phyloP scores from a whole-genome alignment of 257 asterid species.

The Gentiana macrophylla region DNA sequence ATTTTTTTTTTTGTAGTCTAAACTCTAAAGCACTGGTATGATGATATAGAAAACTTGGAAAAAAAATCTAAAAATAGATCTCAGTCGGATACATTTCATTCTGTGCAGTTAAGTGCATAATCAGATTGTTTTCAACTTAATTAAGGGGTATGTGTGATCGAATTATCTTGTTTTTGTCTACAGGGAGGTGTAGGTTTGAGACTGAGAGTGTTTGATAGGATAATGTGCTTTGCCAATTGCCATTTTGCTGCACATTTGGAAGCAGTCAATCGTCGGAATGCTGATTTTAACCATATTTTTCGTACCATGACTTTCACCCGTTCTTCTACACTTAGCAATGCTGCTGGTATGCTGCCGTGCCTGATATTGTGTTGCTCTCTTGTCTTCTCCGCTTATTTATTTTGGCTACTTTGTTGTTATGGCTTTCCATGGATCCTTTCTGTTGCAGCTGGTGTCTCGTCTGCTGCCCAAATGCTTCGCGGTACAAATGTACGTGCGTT shows the following conservation, averaged over 20 bases:
- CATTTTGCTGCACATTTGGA: conserved; percentile 98
- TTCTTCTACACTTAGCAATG: conserved; percentile 44
- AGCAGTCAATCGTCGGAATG: conserved; percentile 86
- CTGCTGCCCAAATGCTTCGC: conserved; percentile 83
- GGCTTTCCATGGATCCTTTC: conserved; percentile 69
- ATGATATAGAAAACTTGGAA: too few species aligned
- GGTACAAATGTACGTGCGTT: conserved; percentile 42
- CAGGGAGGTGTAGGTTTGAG: conserved; percentile 98
- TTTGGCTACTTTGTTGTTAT: conserved; percentile 67
- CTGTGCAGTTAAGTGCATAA: not conserved
- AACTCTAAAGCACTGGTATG: too few species aligned
- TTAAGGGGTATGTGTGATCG: not conserved
- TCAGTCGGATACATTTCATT: not conserved
- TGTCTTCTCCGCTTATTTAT: conserved; percentile 66
- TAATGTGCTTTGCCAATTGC: conserved; percentile 82
- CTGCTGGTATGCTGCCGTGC: conserved; percentile 80
- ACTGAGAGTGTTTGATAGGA: conserved; percentile 80
- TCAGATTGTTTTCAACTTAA: not conserved
- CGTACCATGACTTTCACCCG: conserved; percentile 77
- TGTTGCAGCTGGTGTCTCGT: conserved; percentile 87
- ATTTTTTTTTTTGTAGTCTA: too few species aligned
- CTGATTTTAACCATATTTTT: conserved; percentile 82
- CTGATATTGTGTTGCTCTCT: conserved; percentile 68
- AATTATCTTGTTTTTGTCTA: conserved; percentile 5
- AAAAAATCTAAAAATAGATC: too few species aligned